Base-by-base conservation (phyloP, 495 filamentous ascomycete species). In the Usnea hakonensis region DNA sequence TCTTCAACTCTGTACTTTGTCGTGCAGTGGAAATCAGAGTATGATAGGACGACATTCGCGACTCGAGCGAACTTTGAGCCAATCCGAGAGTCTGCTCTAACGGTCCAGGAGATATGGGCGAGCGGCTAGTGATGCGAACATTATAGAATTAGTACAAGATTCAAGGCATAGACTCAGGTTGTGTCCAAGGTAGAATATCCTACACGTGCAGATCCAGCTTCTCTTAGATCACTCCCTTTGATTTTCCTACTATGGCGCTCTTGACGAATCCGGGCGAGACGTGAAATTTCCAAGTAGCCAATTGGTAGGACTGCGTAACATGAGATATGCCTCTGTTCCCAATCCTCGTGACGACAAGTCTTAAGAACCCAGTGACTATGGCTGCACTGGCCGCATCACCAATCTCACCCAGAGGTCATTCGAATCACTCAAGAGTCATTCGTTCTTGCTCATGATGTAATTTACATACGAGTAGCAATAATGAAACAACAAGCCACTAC, bases 321-420 rank as follows among this genome's bases (percentile, higher is more conserved):
- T 43, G 8, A 19, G 17, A 19, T 43, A 43, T 43, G 19, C 41
- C 19, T n/a, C 19, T 43, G 21, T 19, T n/a, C 19, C 19, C 17
- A 43, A 43, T 16, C 41, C 21, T n/a, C 41, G 72, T 69, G 5
- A 76, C 66, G 23, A 69, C 60, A 26, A 73, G 74, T 6, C 72
- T 56, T 0, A 76, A 65, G 33, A 74, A 28, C 2, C 66, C 69
- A 17, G 74, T 71, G 19, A 73, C 74, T n/a, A 68, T 40, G 19
- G 63, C 52, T n/a, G 73, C 73, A 68, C 87, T 85, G 59, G 81
- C 69, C 10, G 81, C 69, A 76, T 97, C 92, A 21, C 84, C 14
- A 96, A 69, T 60, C 89, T 81, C 59, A 80, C 67, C 13, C 81
- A 81, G n/a, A 93, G 72, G 62, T 88, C 84, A 62, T 83, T n/a